Base-by-base conservation (phyloP, 768 basidiomycete species). In the Hygrocybe coccinea region DNA sequence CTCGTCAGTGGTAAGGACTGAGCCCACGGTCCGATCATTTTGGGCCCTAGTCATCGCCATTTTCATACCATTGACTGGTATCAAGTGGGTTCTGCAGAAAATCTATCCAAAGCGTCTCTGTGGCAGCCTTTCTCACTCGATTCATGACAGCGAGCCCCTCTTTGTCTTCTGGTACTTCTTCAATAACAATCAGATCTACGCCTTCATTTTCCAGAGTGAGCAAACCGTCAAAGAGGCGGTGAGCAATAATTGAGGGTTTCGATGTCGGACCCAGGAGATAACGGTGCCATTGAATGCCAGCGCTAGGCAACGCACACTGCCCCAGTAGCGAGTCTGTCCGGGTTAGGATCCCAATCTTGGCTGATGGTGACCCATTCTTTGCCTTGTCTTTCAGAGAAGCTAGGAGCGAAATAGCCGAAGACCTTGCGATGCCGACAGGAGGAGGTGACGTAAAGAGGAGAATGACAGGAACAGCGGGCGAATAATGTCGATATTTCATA, bases 401-500 rank as follows among this genome's bases (percentile, higher is more conserved):
- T 22, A 86, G 66, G 36, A 82, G 78, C 2, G 71, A 54, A 3
- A 64, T 62, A 12, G 72, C 58, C 1, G 72, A 62, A 11, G 69
- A 63, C 2, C 73, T 52, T 6, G 66, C 49, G n/a, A 60, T 57
- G 19, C 70, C 72, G 5, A 52, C 19, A 6, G 81, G 77, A 22
- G 79, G 76, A 41, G 64, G 57, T n/a, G 78, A 71, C 4, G 83
- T 82, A 58, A 80, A 77, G 37, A 93, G 73, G 5, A 98, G 79
- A 19, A 81, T 82, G 29, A 97, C 90, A 2, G 93, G 92, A 3
- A 94, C 85, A 1, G 86, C 75, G 2, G 97, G 97, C 21, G 95
- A 89, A 68, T 99, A 99, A 72, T 99, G 97, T 50, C 87, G 83
- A 69, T 99, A 99, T 72, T 99, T 99, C 95, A 97, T 97, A 33